These are phyloP conservation scores for Pseudoturritis turrita DNA, from an alignment of 345 rosid species.

Conservation along the genomic window DNA sequence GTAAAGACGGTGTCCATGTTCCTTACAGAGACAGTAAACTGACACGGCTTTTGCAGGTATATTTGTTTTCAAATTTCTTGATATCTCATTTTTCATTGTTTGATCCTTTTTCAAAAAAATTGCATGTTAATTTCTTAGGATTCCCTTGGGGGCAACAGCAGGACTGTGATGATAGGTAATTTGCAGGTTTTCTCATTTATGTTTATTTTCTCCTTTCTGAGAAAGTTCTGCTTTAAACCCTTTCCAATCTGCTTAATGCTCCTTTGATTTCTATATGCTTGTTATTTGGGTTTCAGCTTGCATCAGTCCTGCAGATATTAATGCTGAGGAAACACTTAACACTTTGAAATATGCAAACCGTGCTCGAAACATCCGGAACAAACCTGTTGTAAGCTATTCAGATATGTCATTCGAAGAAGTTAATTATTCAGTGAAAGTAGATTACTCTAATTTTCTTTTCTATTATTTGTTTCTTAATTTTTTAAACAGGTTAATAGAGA, in stretches of 20 bases:
- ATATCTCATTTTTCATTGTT: not conserved
- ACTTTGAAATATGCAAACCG: conserved; percentile 98
- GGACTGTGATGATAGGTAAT: conserved; percentile 98
- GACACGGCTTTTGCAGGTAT: conserved; percentile 95
- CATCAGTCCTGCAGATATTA: conserved; percentile 98
- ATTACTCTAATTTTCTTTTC: not conserved
- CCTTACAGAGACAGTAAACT: conserved; percentile 99
- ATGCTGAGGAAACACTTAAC: conserved; percentile 97
- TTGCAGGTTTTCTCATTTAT: not conserved
- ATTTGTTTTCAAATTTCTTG: not conserved
- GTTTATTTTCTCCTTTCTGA: not conserved
- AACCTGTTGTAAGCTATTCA: conserved; percentile 81
- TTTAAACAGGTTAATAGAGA: conserved; percentile 79
- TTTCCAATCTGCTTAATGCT: not conserved
- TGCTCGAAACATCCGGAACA: conserved; percentile 94
- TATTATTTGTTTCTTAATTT: not conserved
- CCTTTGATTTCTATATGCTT: not conserved
- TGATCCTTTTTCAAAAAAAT: not conserved
- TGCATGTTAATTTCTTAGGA: conserved; percentile 43
- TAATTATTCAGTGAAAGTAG: not conserved
- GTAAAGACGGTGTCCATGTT: conserved; percentile 89
- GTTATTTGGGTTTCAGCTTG: conserved; percentile 54
- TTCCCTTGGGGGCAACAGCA: conserved; percentile 99
- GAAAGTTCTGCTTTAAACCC: not conserved
- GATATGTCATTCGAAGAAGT: not conserved